These are phyloP conservation scores for Pythium aristosporum DNA, from an alignment of 352 stramenopile genomes.

Conservation along the genomic window DNA sequence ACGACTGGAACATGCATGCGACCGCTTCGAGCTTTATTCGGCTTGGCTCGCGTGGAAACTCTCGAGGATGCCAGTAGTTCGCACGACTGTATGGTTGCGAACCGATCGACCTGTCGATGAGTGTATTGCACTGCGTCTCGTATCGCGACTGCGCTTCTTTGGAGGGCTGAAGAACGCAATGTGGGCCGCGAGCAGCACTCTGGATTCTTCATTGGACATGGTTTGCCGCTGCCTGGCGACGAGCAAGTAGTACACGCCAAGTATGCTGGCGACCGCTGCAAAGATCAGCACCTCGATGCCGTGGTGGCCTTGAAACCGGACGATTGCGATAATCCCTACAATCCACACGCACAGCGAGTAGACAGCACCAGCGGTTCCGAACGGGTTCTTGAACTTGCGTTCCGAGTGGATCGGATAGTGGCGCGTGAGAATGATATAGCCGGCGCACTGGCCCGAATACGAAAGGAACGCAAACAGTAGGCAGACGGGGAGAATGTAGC, in stretches of 20 bases:
- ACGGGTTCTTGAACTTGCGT: constrained; percentile 26
- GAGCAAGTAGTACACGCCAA: constrained; percentile 19
- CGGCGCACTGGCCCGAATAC: constrained; percentile 31
- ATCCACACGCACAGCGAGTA: constrained; percentile 29
- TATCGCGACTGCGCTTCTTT: not conserved
- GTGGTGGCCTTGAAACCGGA: constrained; percentile 22
- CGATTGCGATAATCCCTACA: constrained; percentile 17
- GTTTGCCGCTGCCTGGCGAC: constrained; percentile 19
- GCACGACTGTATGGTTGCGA: not conserved
- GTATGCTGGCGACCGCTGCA: not conserved
- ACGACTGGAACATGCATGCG: too few species aligned
- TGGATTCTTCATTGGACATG: constrained; percentile 26
- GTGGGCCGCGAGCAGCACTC: constrained; percentile 20
- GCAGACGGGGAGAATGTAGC: constrained; percentile 24
- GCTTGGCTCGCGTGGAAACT: constrained; percentile 3
- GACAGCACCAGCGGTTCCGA: constrained; percentile 25
- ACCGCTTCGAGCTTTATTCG: not conserved
- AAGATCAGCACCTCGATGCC: constrained; percentile 12
- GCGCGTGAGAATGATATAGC: constrained; percentile 26
- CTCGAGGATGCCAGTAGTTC: not conserved
- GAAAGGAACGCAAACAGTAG: constrained; percentile 24
- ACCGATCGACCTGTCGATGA: not conserved
- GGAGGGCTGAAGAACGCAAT: constrained; percentile 15
- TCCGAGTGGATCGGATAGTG: constrained; percentile 14
- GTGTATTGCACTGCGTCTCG: not conserved